Conservation (phyloP, 257 asterid species). For the Solanum pennellii region DNA sequence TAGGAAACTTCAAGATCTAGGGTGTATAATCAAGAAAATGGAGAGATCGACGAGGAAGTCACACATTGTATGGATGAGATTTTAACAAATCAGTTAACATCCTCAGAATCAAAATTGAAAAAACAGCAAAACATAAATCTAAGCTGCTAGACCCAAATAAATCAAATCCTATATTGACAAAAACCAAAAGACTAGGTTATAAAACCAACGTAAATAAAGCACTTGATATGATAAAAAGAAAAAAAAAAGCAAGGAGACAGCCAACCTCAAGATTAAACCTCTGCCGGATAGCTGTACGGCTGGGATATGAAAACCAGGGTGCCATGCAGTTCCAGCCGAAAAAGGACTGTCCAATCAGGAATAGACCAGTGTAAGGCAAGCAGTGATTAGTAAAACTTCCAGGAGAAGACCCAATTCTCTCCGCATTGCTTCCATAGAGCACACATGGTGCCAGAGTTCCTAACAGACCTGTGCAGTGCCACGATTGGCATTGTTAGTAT, state of each 20-base stretch:
- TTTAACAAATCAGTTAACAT: neutral
- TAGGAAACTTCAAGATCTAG: neutral
- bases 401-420: slow-evolving; percentile 49
- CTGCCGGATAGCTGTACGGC: slow-evolving; percentile 61
- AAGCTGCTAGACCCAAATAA: neutral
- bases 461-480: slow-evolving; percentile 40
- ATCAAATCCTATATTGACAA: neutral
- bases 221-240: neutral
- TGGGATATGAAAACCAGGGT: slow-evolving; percentile 64
- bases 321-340: slow-evolving; percentile 73
- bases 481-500: neutral
- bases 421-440: slow-evolving; percentile 58
- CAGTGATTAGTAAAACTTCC: slow-evolving; percentile 57
- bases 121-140: neutral
- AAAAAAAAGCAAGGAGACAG: neutral
- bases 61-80: neutral
- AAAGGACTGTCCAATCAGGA: slow-evolving; percentile 44
- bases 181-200: neutral
- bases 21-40: neutral
- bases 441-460: slow-evolving; percentile 71
- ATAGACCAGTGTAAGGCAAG: slow-evolving; percentile 64
- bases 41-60: neutral
- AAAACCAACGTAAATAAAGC: neutral
- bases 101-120: neutral
- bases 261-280: slow-evolving; percentile 64